Base-by-base conservation (phyloP, 1,284 basidiomycete genomes). In the Puccinia polysora region DNA sequence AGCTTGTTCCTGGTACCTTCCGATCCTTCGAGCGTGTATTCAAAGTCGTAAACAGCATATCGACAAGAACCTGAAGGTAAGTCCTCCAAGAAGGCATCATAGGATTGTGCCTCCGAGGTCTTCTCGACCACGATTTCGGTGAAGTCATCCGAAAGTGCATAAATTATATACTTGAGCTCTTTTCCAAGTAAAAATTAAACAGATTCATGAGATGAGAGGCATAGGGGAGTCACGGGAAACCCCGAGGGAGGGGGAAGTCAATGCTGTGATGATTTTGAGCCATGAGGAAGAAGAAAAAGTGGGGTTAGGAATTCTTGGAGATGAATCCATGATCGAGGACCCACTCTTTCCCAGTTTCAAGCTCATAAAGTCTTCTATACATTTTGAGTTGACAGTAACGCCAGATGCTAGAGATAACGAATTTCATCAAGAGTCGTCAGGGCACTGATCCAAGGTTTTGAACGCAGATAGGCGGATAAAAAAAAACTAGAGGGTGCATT, bases 41-140 rank as follows among this genome's bases (percentile, higher is more conserved):
- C 87, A 75, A 95, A 89, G 81, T 97, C 94, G 81, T 93, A 97
- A 56, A 97, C 86, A 36, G 89, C 94, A 86, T 89, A 98, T 81
- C 89, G 84, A 80, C 89, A 91, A 78, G 90, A 86, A 23, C 77
- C 76, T 79, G 87, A 85, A 0, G 93, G 92, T 58, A 98, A 84
- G 77, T 89, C 85, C 0, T 69, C 79, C 73, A 93, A 67, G 80
- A 98, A 97, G 0, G 85, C 83, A 2, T 94, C 89, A 81, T 91
- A 97, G 73, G 86, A 79, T 73, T 80, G 75, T 49, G 80, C 79
- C 62, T 77, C 75, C 55, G 81, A 81, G 23, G 79, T 83, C 83
- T 90, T 89, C 76, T 86, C 84, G 62, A 91, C 87, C 75, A 89
- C 76, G 81, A 95, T 90, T 81, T 91, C 87, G 56, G 83, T 89